phyloP scores from a whole-genome alignment of 31 red algal genomes.

The Odonthalia washingtoniensis region DNA sequence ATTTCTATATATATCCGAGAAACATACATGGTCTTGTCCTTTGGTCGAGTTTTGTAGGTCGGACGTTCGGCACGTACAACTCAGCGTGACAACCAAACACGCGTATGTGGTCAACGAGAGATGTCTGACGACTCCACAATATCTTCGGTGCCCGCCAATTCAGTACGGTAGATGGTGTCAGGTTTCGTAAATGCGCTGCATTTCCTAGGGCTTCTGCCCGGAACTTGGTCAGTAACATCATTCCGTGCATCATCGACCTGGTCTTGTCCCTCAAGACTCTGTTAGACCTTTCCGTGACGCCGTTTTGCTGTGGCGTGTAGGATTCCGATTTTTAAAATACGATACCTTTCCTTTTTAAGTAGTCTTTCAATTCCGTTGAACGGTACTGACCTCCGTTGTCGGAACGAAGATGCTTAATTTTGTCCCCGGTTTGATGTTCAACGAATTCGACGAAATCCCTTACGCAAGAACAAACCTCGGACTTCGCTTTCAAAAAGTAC shows the following conservation, averaged over 20 bases:
- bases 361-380: conserved; percentile 31
- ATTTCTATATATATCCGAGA: conserved; percentile 1
- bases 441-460: neutral
- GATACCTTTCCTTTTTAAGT: conserved; percentile 48
- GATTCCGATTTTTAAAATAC: neutral
- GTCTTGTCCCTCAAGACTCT: conserved; percentile 45
- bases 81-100: conserved; percentile 38
- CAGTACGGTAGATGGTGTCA: neutral
- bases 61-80: neutral
- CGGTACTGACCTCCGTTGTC: conserved; percentile 52
- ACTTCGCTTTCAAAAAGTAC: conserved; percentile 30
- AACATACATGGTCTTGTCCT: conserved; percentile 21
- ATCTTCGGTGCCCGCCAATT: neutral
- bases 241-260: conserved; percentile 13
- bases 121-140: conserved; percentile 8
- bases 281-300: conserved; percentile 53
- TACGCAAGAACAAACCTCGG: neutral
- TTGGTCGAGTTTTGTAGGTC: conserved; percentile 12
- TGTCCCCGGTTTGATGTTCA: conserved; percentile 9
- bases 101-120: neutral
- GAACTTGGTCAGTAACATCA: neutral
- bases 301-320: conserved; percentile 56
- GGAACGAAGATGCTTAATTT: conserved; percentile 6
- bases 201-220: conserved; percentile 41
- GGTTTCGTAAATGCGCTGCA: conserved; percentile 33